Base-by-base conservation (phyloP, 768 basidiomycete genomes). In the Tephrocybe sp. region DNA sequence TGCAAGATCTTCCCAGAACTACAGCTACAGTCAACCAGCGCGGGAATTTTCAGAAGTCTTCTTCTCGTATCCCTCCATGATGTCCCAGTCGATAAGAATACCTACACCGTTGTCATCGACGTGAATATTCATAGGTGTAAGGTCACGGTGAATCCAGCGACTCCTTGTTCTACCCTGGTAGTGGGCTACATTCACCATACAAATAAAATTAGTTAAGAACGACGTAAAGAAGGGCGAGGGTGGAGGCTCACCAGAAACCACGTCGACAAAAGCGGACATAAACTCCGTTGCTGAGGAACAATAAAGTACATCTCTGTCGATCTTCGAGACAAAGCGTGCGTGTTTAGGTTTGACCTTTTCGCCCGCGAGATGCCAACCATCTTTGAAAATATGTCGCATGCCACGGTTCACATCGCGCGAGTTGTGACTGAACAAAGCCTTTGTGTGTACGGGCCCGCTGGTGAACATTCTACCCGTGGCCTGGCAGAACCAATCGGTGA, bases 11-110 rank as follows among this genome's bases (percentile, higher is more conserved):
- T n/a, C n/a, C n/a, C n/a, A n/a, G n/a, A n/a, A n/a, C n/a, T n/a
- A n/a, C n/a, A n/a, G n/a, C n/a, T n/a, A n/a, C n/a, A n/a, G n/a
- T n/a, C n/a, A n/a, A n/a, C n/a, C n/a, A n/a, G n/a, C n/a, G n/a
- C n/a, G n/a, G n/a, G n/a, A n/a, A n/a, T n/a, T n/a, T n/a, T n/a
- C n/a, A n/a, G n/a, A n/a, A n/a, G n/a, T n/a, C n/a, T n/a, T n/a
- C n/a, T n/a, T 34, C 32, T 9, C 15, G 32, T n/a, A 7, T n/a
- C 32, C 16, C 5, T n/a, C 32, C 16, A n/a, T 24, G 24, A 18
- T 25, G 21, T 49, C 47, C n/a, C 24, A 49, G 16, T 49, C 38
- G 7, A 36, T 40, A 9, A 48, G 47, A 21, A 48, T 38, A 6
- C 47, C 47, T 30, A 31, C 40, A 21, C 47, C 47, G 6, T 40